Conservation (phyloP, 352 stramenopile genomes). For the Phytophthora citricola region DNA sequence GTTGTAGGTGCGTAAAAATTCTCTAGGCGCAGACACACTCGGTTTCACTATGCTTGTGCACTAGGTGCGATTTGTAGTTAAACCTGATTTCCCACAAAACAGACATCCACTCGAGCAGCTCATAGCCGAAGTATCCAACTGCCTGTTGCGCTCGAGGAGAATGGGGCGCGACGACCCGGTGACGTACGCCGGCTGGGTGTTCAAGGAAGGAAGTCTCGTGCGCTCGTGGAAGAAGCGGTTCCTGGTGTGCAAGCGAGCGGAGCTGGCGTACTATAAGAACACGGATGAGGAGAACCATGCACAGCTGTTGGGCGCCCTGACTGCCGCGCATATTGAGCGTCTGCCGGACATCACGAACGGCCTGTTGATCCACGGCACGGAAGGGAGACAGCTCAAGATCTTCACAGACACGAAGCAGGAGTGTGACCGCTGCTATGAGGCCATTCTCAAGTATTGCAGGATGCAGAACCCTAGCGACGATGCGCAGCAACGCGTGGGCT, state of each 20-base stretch:
- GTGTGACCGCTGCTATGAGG: conserved; percentile 74
- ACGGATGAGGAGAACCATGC: conserved; percentile 67
- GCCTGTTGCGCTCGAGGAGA: background rate
- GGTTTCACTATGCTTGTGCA: conserved; percentile 1
- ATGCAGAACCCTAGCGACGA: conserved; percentile 39
- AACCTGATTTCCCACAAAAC: conserved; percentile 36
- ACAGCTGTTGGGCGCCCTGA: conserved; percentile 76
- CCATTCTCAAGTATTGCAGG: conserved; percentile 60
- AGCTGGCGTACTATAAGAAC: conserved; percentile 87
- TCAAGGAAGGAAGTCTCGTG: conserved; percentile 81
- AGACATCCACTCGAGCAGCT: conserved; percentile 9
- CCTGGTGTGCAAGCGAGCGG: conserved; percentile 74
- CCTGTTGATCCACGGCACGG: conserved; percentile 63
- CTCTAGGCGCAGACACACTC: conserved; percentile 16
- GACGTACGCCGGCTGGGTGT: conserved; percentile 80
- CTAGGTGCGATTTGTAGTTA: conserved; percentile 17
- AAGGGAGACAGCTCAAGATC: conserved; percentile 81
- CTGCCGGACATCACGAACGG: conserved; percentile 78
- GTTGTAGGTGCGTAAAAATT: conserved; percentile 10
- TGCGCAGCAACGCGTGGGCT: conserved; percentile 48
- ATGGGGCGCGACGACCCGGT: conserved; percentile 52
- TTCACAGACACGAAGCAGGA: conserved; percentile 81
- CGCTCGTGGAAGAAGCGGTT: conserved; percentile 90
- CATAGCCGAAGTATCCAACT: conserved; percentile 28
- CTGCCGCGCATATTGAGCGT: conserved; percentile 68